Evolutionary conservation across 2,329 filamentous ascomycete genomes (phyloP).

Genomic region (Diaporthe destruens): DNA sequence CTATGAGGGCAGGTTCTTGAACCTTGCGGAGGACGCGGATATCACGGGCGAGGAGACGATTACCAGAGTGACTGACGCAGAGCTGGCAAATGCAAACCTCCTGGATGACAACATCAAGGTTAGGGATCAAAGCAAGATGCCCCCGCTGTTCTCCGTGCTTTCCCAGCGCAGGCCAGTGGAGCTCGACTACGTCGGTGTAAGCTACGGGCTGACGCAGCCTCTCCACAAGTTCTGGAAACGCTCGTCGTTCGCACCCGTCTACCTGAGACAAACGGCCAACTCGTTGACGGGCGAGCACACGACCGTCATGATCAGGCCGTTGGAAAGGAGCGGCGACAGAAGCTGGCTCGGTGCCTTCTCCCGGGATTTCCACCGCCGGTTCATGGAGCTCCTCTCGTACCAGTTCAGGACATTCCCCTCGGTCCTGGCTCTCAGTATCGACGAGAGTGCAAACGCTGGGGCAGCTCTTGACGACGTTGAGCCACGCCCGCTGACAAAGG

Average conservation of each 20-base stretch:
- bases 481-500: slow-evolving; percentile 73
- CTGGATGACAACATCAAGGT: slow-evolving; percentile 91
- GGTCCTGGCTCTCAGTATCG: slow-evolving; percentile 84
- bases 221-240: slow-evolving; percentile 99
- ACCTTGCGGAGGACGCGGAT: slow-evolving; percentile 78
- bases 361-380: slow-evolving; percentile 94
- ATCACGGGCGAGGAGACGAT: slow-evolving; percentile 71
- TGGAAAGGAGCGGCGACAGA: slow-evolving; percentile 75
- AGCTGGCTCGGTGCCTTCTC: slow-evolving; percentile 93
- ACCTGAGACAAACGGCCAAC: slow-evolving; percentile 93
- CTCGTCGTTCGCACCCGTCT: slow-evolving; percentile 86
- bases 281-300: slow-evolving; percentile 98
- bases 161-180: slow-evolving; percentile 82
- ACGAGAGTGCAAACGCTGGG: slow-evolving; percentile 84
- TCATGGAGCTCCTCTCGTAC: slow-evolving; percentile 89
- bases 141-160: slow-evolving; percentile 90
- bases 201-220: slow-evolving; percentile 87
- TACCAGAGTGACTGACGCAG: slow-evolving; percentile 83
- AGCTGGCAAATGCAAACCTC: slow-evolving; percentile 81
- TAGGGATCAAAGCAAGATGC: slow-evolving; percentile 90
- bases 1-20: slow-evolving; percentile 93
- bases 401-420: slow-evolving; percentile 89
- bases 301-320: slow-evolving; percentile 93
- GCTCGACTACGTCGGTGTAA: slow-evolving; percentile 95
- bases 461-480: slow-evolving; percentile 71